Percentiles rank a stretch among this genome's conserved stretches.
Evolutionary conservation across 345 rosid genomes (phyloP).

Genomic region (Murraya koenigii): DNA sequence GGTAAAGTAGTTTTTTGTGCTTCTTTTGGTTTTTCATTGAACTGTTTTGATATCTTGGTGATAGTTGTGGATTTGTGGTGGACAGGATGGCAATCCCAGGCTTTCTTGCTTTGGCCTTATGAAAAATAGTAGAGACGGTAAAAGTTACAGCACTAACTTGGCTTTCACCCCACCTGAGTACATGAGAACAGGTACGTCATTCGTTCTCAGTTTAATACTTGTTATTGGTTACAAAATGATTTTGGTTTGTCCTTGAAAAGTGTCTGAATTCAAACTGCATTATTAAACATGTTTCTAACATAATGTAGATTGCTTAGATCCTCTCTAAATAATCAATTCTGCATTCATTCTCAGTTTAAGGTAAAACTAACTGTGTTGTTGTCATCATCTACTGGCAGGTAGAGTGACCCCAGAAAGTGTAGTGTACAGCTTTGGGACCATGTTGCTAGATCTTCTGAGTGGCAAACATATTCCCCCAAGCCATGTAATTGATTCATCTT

Average conservation of each 20-base stretch:
- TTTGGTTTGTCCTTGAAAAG: background rate
- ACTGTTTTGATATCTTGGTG: background rate
- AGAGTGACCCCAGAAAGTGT: conserved; percentile 91
- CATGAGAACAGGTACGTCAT: conserved; percentile 61
- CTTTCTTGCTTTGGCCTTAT: conserved; percentile 91
- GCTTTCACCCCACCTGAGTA: conserved; percentile 99
- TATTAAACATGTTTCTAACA: background rate
- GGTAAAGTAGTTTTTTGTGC: conserved; percentile 34
- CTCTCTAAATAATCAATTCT: background rate
- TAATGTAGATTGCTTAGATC: background rate
- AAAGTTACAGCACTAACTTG: conserved; percentile 90
- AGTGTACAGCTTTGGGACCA: conserved; percentile 93
- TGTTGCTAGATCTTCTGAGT: conserved; percentile 91
- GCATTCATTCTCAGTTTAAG: conserved; percentile 6
- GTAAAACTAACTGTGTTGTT: conserved; percentile 15
- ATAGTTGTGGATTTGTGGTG: conserved; percentile 3
- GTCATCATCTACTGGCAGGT: conserved; percentile 49
- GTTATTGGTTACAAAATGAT: background rate
- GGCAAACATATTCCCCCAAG: conserved; percentile 98
- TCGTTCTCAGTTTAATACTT: background rate
- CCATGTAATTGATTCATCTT: conserved; percentile 61
- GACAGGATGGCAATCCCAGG: conserved; percentile 90
- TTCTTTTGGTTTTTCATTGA: background rate
- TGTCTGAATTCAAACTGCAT: background rate
- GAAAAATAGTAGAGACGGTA: conserved; percentile 96